Percentiles rank a stretch among this genome's conserved stretches.
Conservation (phyloP, 441 rosid species). For the Gossypium gossypioides region DNA sequence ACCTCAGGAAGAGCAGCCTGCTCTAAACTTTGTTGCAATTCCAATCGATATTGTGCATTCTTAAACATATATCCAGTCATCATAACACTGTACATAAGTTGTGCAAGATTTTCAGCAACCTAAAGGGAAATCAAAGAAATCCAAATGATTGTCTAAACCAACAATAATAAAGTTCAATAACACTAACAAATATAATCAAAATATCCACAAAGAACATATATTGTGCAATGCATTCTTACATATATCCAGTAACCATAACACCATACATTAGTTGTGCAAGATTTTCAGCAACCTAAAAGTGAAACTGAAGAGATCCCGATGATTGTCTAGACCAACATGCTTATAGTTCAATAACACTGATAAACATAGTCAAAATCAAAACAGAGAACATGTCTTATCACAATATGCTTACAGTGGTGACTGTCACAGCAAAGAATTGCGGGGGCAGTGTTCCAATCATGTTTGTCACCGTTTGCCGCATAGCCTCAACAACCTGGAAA, state of each 20-base stretch:
- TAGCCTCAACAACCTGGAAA: slow-evolving; percentile 79
- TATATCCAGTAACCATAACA: slow-evolving; percentile 90
- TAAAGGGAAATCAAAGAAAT: slow-evolving; percentile 23
- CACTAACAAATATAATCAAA: background rate
- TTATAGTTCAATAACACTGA: background rate
- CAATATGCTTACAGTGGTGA: slow-evolving; percentile 59
- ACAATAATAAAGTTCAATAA: background rate
- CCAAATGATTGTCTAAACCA: background rate
- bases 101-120: slow-evolving; percentile 98
- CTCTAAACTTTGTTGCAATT: slow-evolving; percentile 85
- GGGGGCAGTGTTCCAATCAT: slow-evolving; percentile 92
- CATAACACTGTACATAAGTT: slow-evolving; percentile 89
- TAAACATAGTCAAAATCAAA: background rate
- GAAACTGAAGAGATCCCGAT: slow-evolving; percentile 10
- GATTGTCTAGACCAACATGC: background rate
- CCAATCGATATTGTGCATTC: slow-evolving; percentile 82
- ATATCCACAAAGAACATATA: slow-evolving; percentile 14
- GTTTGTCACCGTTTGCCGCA: slow-evolving; percentile 84
- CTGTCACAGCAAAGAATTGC: slow-evolving; percentile 71
- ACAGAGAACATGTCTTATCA: background rate
- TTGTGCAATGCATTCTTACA: slow-evolving; percentile 78
- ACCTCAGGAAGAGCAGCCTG: slow-evolving; percentile 75
- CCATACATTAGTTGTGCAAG: slow-evolving; percentile 88
- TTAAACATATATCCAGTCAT: slow-evolving; percentile 98
- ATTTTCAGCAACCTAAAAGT: slow-evolving; percentile 80